Evolutionary conservation across 1,139 yeast species (phyloP), one percentile per base, ranked within the genome.

Genomic region (Candida labiduridarum): DNA sequence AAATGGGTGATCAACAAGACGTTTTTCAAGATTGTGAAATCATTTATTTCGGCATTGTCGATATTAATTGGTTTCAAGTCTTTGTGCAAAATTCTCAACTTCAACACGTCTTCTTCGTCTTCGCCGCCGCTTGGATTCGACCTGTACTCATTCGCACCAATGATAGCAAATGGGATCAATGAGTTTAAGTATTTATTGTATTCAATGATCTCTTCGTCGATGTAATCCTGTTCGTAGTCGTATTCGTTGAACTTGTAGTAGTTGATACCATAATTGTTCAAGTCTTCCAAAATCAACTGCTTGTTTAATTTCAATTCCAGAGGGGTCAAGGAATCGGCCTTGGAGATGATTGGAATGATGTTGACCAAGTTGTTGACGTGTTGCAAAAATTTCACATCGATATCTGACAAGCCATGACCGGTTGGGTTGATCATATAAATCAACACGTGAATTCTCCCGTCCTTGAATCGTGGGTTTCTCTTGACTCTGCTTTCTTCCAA

Each of bases 1-100:
- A 87, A 74, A 66, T 87, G 92, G n/a, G 92, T 86, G 41, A 89
- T 89, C 56, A 87, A 74, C 53, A 87, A 67, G 6, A 85, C 85
- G 52, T 85, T 83, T 65, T 84, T 85, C 64, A 87, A 76, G 49
- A 80, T 74, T 11, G 86, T 76, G 60, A 86, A 86, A 64, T 86
- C 91, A 54, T 85, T 83, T 54, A 74, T 72, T 16, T 72, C 78
- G 2, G 83, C 78, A 63, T 83, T 82, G 59, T 83, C 87, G 48
- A 82, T 68, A 55, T 76, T 76, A 54, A 76, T 68, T 6, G 79
- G 78, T 52, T 68, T 70, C 55, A 71, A 61, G 38, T 60, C 55
- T 4, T 75, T 73, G 51, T 72, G 68, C 51, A 73, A 67, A 8
- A 72, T 66, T 57, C 79, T 66, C 50, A 74, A 68, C 54, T 74